Conservation (phyloP, 73 alveolate genomes). For the Paraurostyla sp. region DNA sequence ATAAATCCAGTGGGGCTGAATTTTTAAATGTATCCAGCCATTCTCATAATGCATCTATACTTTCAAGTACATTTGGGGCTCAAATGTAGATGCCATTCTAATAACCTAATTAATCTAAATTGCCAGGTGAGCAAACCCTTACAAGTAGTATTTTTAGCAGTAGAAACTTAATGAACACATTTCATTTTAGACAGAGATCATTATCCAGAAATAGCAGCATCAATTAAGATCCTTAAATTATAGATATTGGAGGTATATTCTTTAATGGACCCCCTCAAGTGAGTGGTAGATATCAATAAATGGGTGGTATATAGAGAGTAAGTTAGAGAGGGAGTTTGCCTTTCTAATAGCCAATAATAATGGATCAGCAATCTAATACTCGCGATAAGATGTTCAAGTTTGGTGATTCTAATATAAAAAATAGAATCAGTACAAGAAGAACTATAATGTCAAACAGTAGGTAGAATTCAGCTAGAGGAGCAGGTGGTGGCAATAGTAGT, state of each 20-base stretch:
- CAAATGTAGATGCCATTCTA: no score
- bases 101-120: no score
- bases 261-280: no score
- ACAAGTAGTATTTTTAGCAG: constrained; percentile 37
- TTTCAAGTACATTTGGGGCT: no score
- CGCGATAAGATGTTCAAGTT: no score
- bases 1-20: no score
- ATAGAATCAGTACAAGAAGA: not conserved
- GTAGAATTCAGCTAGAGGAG: constrained; percentile 24
- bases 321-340: not conserved
- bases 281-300: no score
- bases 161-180: not conserved
- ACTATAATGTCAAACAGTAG: constrained; percentile 28
- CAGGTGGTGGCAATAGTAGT: not conserved
- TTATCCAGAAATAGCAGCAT: not conserved
- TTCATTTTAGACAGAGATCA: constrained; percentile 25
- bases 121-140: not conserved
- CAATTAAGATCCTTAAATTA: not conserved
- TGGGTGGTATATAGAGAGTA: no score
- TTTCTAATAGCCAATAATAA: no score
- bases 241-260: constrained; percentile 16
- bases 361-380: no score
- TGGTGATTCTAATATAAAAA: not conserved
- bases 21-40: no score
- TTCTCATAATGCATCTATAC: no score